These are phyloP conservation scores for Aspergillus hiratsukae DNA, from an alignment of 2,329 filamentous ascomycete genomes.

Conservation along the genomic window DNA sequence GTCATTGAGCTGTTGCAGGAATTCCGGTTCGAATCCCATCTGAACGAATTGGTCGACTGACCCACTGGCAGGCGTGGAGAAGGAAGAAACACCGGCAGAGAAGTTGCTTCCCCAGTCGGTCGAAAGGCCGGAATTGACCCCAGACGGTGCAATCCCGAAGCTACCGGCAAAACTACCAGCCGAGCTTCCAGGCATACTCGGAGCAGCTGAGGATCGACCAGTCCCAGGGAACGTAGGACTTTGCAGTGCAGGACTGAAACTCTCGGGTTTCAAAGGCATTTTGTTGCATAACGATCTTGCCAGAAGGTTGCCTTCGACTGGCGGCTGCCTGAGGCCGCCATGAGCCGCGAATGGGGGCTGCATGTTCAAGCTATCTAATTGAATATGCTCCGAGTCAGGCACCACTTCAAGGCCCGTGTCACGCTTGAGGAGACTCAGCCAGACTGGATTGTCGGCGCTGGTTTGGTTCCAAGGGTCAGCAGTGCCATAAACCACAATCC, in stretches of 20 bases:
- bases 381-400: conserved; percentile 29
- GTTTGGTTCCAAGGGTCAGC: conserved; percentile 41
- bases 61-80: conserved; percentile 27
- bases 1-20: conserved; percentile 33
- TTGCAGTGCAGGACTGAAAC: conserved; percentile 28
- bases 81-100: conserved; percentile 27
- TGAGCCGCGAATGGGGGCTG: conserved; percentile 40
- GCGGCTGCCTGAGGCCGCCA: conserved; percentile 31
- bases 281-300: conserved; percentile 21
- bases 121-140: conserved; percentile 23
- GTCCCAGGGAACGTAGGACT: conserved; percentile 28
- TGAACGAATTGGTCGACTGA: conserved; percentile 32
- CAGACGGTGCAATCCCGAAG: conserved; percentile 24
- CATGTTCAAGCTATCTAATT: conserved; percentile 38
- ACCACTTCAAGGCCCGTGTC: conserved; percentile 36
- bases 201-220: conserved; percentile 30
- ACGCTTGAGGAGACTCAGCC: conserved; percentile 43
- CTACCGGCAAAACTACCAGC: conserved; percentile 34
- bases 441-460: conserved; percentile 44
- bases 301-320: conserved; percentile 30
- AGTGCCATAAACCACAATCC: conserved; percentile 30
- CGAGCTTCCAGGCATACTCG: conserved; percentile 34
- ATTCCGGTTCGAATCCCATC: conserved; percentile 37
- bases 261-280: conserved; percentile 21
- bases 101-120: conserved; percentile 32